Evolutionary conservation across 2,329 filamentous ascomycete genomes (phyloP), one percentile per base, ranked within the genome.

Genomic region (Botryotinia narcissicola): DNA sequence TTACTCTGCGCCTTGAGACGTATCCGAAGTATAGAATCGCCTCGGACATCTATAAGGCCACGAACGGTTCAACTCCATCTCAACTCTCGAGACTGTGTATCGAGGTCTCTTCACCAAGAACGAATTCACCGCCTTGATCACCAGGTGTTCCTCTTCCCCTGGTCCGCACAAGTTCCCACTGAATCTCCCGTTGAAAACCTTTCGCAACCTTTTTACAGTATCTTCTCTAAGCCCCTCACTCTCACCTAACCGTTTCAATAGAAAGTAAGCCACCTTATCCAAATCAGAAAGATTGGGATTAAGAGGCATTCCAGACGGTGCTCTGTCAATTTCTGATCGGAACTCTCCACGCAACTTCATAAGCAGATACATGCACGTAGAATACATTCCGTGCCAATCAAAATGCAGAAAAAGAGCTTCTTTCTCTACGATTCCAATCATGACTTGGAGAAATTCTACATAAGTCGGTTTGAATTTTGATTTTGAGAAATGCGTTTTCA

Each of bases 361-460:
- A 14, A 37, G 4, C 20, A 66, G 7, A 46, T 20, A 7, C 61
- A 64, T 66, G 35, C 74, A 76, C 6, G 66, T 57, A 10, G 44
- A 62, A 37, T 74, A 54, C 3, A 75, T 54, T 10, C 63, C 64
- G 46, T 75, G 75, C 48, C 75, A 77, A 54, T 77, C 72, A 35
- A 75, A 77, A n/a, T 75, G 71, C 7, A 78, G 67, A 2, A 72
- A 71, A 18, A 73, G 73, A 10, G 54, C 35, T 70, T 78, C 76
- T 37, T 73, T 73, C 12, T 62, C 29, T 4, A 76, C 18, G 14
- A 67, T 66, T 22, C 72, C 74, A 51, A 66, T 69, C 35, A 77
- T 62, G 1, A 54, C 60, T 20, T 73, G 32, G 4, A 78, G 70
- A 29, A 75, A 71, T 61, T 78, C 73, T 18, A 75, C 35, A 35